A percentile compares a stretch with the other conserved stretches of the same genome.
Conservation (phyloP, 2,329 filamentous ascomycete species). For the Neonectria magnoliae region DNA sequence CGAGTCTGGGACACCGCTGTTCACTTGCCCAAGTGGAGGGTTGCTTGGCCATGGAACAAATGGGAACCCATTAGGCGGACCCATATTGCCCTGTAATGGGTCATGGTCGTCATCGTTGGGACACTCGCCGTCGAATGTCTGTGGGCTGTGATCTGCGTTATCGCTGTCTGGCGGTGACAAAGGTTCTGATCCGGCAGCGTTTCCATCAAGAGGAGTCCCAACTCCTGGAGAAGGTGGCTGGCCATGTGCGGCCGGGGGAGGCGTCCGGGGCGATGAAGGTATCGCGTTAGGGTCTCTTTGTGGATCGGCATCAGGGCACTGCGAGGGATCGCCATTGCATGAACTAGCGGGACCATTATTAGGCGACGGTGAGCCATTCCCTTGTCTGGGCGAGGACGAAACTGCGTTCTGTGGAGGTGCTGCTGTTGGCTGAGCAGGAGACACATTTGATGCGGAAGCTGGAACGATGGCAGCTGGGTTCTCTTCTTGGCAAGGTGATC, state of each 20-base stretch:
- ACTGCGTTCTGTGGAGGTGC: background rate
- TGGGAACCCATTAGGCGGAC: background rate
- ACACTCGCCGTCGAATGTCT: slow-evolving; percentile 18
- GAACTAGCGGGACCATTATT: background rate
- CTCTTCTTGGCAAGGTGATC: background rate
- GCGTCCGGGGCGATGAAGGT: background rate
- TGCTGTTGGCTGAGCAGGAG: background rate
- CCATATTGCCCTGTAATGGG: background rate
- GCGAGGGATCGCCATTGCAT: background rate
- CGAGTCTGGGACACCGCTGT: background rate
- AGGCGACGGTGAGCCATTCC: background rate
- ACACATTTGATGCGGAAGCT: background rate
- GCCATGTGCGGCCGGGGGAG: background rate
- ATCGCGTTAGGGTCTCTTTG: background rate
- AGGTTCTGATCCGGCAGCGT: background rate
- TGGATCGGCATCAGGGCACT: background rate
- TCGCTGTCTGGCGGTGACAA: background rate
- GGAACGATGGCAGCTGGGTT: background rate
- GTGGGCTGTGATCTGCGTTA: background rate
- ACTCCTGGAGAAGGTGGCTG: background rate
- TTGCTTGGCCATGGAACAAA: background rate
- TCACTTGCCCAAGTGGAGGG: background rate
- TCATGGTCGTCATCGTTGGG: background rate
- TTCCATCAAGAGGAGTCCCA: background rate
- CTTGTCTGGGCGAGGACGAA: background rate